Evolutionary conservation across 495 filamentous ascomycete genomes (phyloP).

Genomic region (Daldinia childiae): DNA sequence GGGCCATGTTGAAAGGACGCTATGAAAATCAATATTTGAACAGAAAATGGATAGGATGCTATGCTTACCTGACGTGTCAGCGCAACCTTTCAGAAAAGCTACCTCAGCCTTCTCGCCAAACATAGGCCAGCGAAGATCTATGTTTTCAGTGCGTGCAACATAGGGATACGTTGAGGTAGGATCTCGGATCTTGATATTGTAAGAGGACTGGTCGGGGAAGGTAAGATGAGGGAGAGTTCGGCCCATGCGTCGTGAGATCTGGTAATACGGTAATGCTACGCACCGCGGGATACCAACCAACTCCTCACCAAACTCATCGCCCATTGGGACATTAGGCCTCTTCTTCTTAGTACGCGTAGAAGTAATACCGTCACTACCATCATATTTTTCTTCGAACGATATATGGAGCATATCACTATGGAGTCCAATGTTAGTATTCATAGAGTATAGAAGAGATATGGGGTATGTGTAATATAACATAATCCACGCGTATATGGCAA

Average conservation of each 20-base stretch:
- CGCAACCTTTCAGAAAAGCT: slow-evolving; percentile 58
- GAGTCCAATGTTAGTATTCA: slow-evolving; percentile 15
- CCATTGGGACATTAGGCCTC: slow-evolving; percentile 56
- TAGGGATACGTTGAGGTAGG: slow-evolving; percentile 58
- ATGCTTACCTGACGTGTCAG: slow-evolving; percentile 51
- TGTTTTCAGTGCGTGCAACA: slow-evolving; percentile 58
- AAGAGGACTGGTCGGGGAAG: slow-evolving; percentile 61
- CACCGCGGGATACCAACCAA: slow-evolving; percentile 57
- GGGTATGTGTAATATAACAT: background rate
- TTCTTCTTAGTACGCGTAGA: slow-evolving; percentile 47
- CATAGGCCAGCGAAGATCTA: slow-evolving; percentile 62
- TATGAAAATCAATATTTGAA: slow-evolving; percentile 27
- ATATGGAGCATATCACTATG: slow-evolving; percentile 59
- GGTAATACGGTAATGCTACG: slow-evolving; percentile 59
- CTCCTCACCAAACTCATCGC: slow-evolving; percentile 59
- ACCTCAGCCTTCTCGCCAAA: slow-evolving; percentile 61
- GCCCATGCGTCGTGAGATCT: slow-evolving; percentile 59
- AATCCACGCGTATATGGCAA: no score
- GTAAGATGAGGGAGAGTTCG: slow-evolving; percentile 60
- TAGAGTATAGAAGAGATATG: background rate
- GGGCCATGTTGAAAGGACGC: slow-evolving; percentile 57
- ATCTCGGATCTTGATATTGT: slow-evolving; percentile 61
- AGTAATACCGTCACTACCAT: slow-evolving; percentile 61
- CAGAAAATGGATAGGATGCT: background rate
- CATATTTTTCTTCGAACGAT: slow-evolving; percentile 60